A percentile compares a stretch with the other conserved stretches of the same genome.
phyloP scores from a whole-genome alignment of 1,284 basidiomycete species.

The Stereum hirsutum region DNA sequence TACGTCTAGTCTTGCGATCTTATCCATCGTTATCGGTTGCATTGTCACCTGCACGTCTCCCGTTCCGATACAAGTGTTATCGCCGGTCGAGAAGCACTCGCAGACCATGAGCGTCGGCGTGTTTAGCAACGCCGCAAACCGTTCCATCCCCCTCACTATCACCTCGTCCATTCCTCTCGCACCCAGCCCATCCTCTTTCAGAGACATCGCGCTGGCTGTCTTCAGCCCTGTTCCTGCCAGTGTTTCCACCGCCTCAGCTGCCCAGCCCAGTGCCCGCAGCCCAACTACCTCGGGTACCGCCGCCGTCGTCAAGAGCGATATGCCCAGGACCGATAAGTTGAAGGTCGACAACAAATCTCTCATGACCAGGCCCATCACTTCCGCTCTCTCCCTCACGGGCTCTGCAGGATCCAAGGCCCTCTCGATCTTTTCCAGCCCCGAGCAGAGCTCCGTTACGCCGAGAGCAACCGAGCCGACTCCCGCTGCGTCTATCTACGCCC shows the following conservation, averaged over 20 bases:
- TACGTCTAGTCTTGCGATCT: conserved; percentile 43
- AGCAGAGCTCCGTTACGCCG: too few relatives aligned
- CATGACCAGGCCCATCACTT: conserved; percentile 5
- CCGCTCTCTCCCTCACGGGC: conserved; percentile 8
- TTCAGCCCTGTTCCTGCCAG: conserved; percentile 35
- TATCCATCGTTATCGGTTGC: conserved; percentile 61
- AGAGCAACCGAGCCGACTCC: conserved; percentile 6
- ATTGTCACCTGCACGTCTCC: conserved; percentile 45
- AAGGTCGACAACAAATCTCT: conserved; percentile 1
- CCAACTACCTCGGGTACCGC: conserved; percentile 7
- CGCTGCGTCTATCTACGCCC: conserved; percentile 22
- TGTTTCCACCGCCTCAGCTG: conserved; percentile 21
- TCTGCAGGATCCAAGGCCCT: conserved; percentile 10
- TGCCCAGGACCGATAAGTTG: background rate
- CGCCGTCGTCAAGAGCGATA: background rate
- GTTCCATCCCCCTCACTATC: conserved; percentile 3
- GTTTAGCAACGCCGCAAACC: conserved; percentile 7
- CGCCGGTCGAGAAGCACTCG: conserved; percentile 18
- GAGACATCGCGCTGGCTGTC: conserved; percentile 48
- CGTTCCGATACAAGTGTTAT: conserved; percentile 23
- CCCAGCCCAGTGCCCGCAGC: conserved; percentile 7
- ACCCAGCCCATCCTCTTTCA: conserved; percentile 34
- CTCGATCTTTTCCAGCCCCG: conserved; percentile 7
- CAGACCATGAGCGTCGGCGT: conserved; percentile 1
- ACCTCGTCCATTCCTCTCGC: conserved; percentile 21